Percentiles rank a stretch among this genome's conserved stretches.
Conservation (phyloP, 306 rosid genomes). For the Corylus americana region DNA sequence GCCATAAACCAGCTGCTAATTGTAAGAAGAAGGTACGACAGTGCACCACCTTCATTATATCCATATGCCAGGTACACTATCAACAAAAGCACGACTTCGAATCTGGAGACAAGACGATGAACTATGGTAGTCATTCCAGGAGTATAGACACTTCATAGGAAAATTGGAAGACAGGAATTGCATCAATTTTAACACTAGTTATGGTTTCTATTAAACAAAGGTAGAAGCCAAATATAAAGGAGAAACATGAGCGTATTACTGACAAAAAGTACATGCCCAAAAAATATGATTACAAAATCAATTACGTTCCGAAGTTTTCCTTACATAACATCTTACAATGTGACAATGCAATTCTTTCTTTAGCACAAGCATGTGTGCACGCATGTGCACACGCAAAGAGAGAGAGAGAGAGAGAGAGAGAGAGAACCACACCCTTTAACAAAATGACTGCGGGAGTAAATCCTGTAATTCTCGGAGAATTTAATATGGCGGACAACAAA, state of each 20-base stretch:
- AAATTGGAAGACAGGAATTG: constrained; percentile 1
- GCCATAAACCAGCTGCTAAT: constrained; percentile 99
- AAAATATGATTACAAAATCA: neutral
- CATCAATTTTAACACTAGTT: neutral
- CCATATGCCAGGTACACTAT: constrained; percentile 85
- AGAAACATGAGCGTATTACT: neutral
- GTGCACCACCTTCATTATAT: constrained; percentile 58
- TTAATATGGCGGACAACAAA: constrained; percentile 93
- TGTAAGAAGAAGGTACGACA: constrained; percentile 75
- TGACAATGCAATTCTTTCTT: too few species aligned
- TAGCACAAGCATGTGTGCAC: neutral
- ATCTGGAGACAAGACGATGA: constrained; percentile 49
- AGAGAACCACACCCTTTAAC: constrained; percentile 71
- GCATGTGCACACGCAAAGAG: neutral
- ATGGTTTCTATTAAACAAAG: neutral
- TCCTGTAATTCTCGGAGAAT: constrained; percentile 90
- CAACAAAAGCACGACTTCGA: constrained; percentile 87
- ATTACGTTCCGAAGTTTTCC: too few species aligned
- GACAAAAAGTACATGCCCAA: neutral
- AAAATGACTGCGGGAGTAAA: constrained; percentile 97
- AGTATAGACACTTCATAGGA: neutral
- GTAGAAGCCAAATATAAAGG: neutral
- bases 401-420: constrained; percentile 19
- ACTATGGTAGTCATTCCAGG: constrained; percentile 13
- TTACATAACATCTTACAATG: too few species aligned